These are phyloP conservation scores for Clonostachys solani DNA, from an alignment of 2,329 filamentous ascomycete genomes.

Conservation along the genomic window DNA sequence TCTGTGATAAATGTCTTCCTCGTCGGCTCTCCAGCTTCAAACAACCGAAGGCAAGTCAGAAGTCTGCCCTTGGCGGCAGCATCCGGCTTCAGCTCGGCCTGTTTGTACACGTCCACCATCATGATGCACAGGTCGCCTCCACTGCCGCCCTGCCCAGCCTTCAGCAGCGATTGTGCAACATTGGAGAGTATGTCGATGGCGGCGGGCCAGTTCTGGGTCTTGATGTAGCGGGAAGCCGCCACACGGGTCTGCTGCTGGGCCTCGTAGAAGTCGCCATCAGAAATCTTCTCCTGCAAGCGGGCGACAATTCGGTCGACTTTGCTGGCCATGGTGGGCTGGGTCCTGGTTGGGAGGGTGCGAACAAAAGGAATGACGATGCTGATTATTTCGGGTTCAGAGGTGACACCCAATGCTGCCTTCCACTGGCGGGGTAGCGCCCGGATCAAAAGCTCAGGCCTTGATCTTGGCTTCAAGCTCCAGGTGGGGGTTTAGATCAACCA, in stretches of 20 bases:
- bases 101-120: slow-evolving; percentile 85
- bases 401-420: too few relatives aligned
- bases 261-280: slow-evolving; percentile 93
- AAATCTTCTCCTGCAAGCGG: slow-evolving; percentile 78
- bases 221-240: slow-evolving; percentile 89
- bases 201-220: slow-evolving; percentile 76
- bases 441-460: too few relatives aligned
- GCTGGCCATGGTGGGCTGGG: slow-evolving; percentile 23
- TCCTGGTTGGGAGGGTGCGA: not conserved
- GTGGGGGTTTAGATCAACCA: too few relatives aligned
- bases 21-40: slow-evolving; percentile 79
- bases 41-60: slow-evolving; percentile 74
- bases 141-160: slow-evolving; percentile 89
- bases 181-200: slow-evolving; percentile 83
- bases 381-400: not conserved
- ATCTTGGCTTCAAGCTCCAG: too few relatives aligned
- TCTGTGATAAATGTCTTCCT: slow-evolving; percentile 90
- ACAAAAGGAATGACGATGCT: not conserved
- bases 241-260: slow-evolving; percentile 97
- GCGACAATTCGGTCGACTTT: slow-evolving; percentile 47
- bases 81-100: slow-evolving; percentile 76
- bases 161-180: slow-evolving; percentile 80
- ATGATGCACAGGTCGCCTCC: slow-evolving; percentile 87
- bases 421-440: too few relatives aligned
- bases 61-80: slow-evolving; percentile 70